Conservation (phyloP, 2,329 filamentous ascomycete genomes). For the Karstenula rhodostoma region DNA sequence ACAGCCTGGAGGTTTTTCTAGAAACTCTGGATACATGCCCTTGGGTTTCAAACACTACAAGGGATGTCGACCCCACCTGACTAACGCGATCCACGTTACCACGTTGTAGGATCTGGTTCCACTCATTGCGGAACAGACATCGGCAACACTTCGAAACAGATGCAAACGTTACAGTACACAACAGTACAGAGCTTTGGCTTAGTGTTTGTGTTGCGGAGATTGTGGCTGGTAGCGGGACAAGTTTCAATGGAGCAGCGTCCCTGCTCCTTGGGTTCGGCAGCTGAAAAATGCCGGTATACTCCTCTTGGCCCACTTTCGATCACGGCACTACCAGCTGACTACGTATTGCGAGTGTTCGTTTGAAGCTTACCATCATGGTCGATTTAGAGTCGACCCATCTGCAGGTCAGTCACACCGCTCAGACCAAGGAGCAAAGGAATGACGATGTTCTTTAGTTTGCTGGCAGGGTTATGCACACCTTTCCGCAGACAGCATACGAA, state of each 20-base stretch:
- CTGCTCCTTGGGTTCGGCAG: conserved; percentile 7
- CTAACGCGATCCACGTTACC: conserved; percentile 7
- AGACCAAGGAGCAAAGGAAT: background rate
- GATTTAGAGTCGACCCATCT: conserved; percentile 1
- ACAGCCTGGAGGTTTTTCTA: conserved; percentile 8
- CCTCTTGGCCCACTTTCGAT: conserved; percentile 9
- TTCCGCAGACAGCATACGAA: background rate
- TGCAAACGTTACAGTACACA: conserved; percentile 3
- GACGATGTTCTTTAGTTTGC: background rate
- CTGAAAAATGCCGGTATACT: conserved; percentile 11
- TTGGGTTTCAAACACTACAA: background rate
- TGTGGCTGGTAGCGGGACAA: background rate
- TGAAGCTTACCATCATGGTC: background rate
- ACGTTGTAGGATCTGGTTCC: conserved; percentile 9
- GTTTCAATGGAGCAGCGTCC: conserved; percentile 4
- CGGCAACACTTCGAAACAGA: background rate
- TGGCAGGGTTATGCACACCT: background rate
- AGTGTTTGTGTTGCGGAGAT: background rate
- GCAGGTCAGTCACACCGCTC: conserved; percentile 13
- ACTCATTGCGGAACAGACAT: conserved; percentile 1
- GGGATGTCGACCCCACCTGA: conserved; percentile 3
- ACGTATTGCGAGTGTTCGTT: background rate
- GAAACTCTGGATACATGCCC: background rate
- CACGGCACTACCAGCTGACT: conserved; percentile 8
- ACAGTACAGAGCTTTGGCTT: conserved; percentile 7